These are phyloP conservation scores for Dipodascus albidus DNA, from an alignment of 805 yeast species.

Conservation along the genomic window DNA sequence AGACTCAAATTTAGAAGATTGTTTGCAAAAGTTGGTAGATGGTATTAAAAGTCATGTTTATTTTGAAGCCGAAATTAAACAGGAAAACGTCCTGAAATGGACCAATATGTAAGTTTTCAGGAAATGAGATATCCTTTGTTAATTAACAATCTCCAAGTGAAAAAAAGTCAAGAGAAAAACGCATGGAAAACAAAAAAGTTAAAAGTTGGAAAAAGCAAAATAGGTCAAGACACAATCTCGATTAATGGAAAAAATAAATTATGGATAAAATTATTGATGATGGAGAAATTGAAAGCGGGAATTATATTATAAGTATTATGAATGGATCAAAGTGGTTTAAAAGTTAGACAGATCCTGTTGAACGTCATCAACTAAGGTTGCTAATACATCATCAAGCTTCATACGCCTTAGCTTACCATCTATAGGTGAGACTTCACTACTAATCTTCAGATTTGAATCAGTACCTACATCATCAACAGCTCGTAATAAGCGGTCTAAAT, in stretches of 20 bases:
- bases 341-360: conserved; percentile 9
- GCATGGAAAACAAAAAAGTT: not conserved
- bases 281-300: not conserved
- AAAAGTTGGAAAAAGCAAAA: not conserved
- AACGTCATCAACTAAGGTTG: conserved; percentile 53
- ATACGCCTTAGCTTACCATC: conserved; percentile 32
- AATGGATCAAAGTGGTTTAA: not conserved
- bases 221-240: not conserved
- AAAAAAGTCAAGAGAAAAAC: not conserved
- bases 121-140: not conserved
- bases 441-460: conserved; percentile 47
- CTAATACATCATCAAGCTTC: conserved; percentile 66
- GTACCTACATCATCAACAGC: conserved; percentile 74
- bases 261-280: not conserved
- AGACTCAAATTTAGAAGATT: conserved; percentile 42
- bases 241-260: not conserved
- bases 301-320: too few relatives aligned
- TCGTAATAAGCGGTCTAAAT: conserved; percentile 67
- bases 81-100: not conserved
- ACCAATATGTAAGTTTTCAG: not conserved
- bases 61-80: conserved; percentile 25
- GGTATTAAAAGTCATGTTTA: conserved; percentile 38
- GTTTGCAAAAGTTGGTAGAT: conserved; percentile 45
- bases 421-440: conserved; percentile 9
- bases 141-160: not conserved